Base-by-base conservation (phyloP, 306 rosid species). In the Mucuna pruriens region DNA sequence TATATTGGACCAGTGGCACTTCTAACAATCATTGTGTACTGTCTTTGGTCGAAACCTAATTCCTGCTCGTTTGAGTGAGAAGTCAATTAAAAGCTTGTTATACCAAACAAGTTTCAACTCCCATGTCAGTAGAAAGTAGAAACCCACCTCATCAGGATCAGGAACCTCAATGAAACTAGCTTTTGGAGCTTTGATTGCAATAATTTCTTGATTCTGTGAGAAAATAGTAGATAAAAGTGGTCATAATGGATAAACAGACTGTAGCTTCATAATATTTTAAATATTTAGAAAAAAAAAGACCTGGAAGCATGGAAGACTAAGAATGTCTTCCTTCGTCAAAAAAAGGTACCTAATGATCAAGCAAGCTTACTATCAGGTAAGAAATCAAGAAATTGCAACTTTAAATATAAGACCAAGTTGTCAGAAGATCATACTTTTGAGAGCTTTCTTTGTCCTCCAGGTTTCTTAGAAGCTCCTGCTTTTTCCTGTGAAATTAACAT, bases 81-180 rank as follows among this genome's bases (percentile, higher is more conserved):
- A 78, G 76, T 33, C 68, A 85, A 64, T 85, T 15, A 87, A 72
- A 74, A 69, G 63, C 69, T 40, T 58, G 25, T 49, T 62, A 39
- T 39, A 49, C 16, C 38, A 42, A 29, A 46, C 40, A 76, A 49
- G 64, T 38, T 80, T 79, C 49, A 63, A 79, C 74, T 78, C 75
- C 61, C 77, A 77, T 72, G 48, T 84, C 75, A 62, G 55, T 17
- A 4, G 7, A 64, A 64, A 36, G 46, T 22, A 48, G 61, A 75
- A 77, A 78, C 84, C 82, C 80, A 92, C 97, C 97, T 88, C 93
- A 46, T 90, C 92, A n/a, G 97, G 98, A 90, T 92, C 96, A 45
- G 89, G 87, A 80, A 94, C 95, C 89, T 92, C 96, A 40, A 94
- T 87, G 67, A 49, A 81, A 84, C 98, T 89, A 36, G 92, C 92